These are phyloP conservation scores for Biscogniauxia mediterranea DNA, from an alignment of 2,329 filamentous ascomycete genomes.

Conservation along the genomic window DNA sequence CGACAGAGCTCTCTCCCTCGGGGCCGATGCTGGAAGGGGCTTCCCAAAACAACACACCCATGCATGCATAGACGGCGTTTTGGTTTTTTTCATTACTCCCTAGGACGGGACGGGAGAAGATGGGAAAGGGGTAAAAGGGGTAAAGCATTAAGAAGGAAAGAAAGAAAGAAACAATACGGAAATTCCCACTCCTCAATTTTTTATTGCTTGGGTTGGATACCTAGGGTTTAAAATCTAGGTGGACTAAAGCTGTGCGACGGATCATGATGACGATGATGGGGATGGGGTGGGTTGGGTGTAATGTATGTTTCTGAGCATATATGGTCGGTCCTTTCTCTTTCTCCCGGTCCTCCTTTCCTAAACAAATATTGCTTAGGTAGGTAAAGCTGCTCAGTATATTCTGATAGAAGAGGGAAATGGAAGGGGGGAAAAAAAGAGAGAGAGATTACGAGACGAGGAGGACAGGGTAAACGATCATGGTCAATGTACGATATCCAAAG, in stretches of 20 bases:
- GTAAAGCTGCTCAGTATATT: no score
- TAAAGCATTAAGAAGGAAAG: not conserved
- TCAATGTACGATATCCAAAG: no score
- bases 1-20: not conserved
- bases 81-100: not conserved
- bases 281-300: no score
- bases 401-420: no score
- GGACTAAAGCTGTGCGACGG: conserved; percentile 1
- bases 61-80: not conserved
- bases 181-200: not conserved
- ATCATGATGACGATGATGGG: not conserved
- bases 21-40: not conserved
- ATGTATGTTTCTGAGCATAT: no score
- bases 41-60: not conserved
- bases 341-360: no score
- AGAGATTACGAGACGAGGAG: no score
- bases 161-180: not conserved
- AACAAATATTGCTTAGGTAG: no score
- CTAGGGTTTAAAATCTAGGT: not conserved
- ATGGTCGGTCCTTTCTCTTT: no score
- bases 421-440: no score
- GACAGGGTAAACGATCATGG: no score
- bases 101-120: not conserved
- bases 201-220: not conserved
- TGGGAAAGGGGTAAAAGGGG: not conserved